A percentile compares a stretch with the other conserved stretches of the same genome.
Conservation (phyloP, 164 flowering plant genomes). For the Pachysandra terminalis region DNA sequence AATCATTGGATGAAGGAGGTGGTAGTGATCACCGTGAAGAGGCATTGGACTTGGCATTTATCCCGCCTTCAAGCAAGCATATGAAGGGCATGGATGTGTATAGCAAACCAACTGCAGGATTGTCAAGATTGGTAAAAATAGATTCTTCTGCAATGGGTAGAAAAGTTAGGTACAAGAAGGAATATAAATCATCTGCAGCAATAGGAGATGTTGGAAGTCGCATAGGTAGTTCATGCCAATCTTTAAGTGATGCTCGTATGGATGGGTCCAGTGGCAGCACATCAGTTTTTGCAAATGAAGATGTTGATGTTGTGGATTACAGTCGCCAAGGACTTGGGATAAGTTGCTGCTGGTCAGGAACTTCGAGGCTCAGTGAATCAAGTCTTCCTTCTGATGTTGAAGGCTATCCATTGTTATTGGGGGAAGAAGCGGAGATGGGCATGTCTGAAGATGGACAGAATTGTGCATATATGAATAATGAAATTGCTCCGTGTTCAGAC, state of each 20-base stretch:
- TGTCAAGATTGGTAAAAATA: slow-evolving; percentile 14
- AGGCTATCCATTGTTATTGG: slow-evolving; percentile 47
- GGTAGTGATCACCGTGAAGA: slow-evolving; percentile 21
- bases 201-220: slow-evolving; percentile 39
- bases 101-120: slow-evolving; percentile 31
- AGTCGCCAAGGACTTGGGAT: slow-evolving; percentile 56
- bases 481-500: slow-evolving; percentile 35
- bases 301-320: slow-evolving; percentile 27
- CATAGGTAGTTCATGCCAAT: slow-evolving; percentile 48
- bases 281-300: slow-evolving; percentile 40
- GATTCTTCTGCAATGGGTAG: slow-evolving; percentile 18
- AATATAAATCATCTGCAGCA: slow-evolving; percentile 22
- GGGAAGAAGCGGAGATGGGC: slow-evolving; percentile 28
- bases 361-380: slow-evolving; percentile 51
- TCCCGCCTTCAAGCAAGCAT: slow-evolving; percentile 23
- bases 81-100: slow-evolving; percentile 41
- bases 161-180: slow-evolving; percentile 26
- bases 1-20: slow-evolving; percentile 25
- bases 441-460: slow-evolving; percentile 22
- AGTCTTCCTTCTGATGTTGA: slow-evolving; percentile 45
- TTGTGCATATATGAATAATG: slow-evolving; percentile 27
- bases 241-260: slow-evolving; percentile 30
- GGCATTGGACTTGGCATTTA: slow-evolving; percentile 28
- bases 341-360: slow-evolving; percentile 77
- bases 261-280: slow-evolving; percentile 38